A percentile compares a stretch with the other conserved stretches of the same genome.
Conservation (phyloP, 495 filamentous ascomycete genomes). For the Aspergillus wentii region DNA sequence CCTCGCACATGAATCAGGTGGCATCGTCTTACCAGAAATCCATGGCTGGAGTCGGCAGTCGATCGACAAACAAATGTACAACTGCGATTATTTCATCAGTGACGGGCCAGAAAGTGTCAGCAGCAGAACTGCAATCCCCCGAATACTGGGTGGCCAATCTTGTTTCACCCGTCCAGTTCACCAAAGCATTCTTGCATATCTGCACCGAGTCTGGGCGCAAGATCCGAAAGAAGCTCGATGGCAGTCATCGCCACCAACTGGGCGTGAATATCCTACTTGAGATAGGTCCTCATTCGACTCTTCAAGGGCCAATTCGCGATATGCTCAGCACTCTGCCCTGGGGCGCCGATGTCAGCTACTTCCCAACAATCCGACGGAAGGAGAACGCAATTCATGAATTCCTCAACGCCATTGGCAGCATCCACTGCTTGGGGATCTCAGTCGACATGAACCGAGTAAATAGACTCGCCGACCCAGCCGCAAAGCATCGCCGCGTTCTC, state of each 20-base stretch:
- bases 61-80: no score
- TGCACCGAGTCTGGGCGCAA: not conserved
- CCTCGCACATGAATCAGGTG: constrained; percentile 17
- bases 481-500: not conserved
- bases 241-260: not conserved
- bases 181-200: not conserved
- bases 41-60: no score
- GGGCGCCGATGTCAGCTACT: not conserved
- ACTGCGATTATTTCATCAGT: no score
- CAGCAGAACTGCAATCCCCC: not conserved
- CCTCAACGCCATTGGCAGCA: not conserved
- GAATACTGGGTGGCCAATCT: constrained; percentile 22
- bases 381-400: not conserved
- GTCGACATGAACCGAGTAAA: not conserved
- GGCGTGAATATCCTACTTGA: constrained; percentile 34
- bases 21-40: no score
- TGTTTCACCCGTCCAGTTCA: constrained; percentile 16
- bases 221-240: not conserved
- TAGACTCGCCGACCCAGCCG: not conserved
- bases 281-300: constrained; percentile 52
- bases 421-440: not conserved
- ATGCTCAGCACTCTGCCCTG: constrained; percentile 22
- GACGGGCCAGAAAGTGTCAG: not conserved
- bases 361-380: not conserved
- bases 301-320: constrained; percentile 51